phyloP scores from a whole-genome alignment of 2,329 filamentous ascomycete species.

The Xylariaceae sp. region DNA sequence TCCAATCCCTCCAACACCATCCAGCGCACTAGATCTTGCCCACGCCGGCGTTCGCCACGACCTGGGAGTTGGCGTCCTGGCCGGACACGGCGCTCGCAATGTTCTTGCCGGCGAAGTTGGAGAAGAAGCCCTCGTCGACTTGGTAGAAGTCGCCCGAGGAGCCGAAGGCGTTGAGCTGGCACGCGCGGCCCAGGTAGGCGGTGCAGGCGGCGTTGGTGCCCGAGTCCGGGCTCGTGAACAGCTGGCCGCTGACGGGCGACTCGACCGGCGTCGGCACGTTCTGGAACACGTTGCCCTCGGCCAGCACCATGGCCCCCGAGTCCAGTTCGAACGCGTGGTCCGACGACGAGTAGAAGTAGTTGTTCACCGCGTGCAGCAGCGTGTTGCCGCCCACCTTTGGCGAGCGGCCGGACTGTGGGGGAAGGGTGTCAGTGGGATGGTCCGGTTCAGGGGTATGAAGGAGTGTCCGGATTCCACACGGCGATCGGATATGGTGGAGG shows the following conservation, averaged over 20 bases:
- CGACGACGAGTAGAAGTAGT: conserved; percentile 32
- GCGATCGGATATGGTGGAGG: too few species aligned
- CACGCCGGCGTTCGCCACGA: neutral
- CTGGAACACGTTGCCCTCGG: conserved; percentile 45
- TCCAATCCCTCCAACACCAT: too few species aligned
- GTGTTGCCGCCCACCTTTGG: conserved; percentile 33
- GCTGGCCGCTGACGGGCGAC: conserved; percentile 6
- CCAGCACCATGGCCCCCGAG: conserved; percentile 32
- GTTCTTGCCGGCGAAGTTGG: conserved; percentile 44
- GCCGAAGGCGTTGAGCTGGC: conserved; percentile 42
- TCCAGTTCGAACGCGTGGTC: conserved; percentile 39
- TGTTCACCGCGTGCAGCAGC: conserved; percentile 32
- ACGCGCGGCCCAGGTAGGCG: conserved; percentile 37
- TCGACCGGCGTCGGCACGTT: conserved; percentile 11
- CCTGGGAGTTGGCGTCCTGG: neutral
- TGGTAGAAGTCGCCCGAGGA: conserved; percentile 30
- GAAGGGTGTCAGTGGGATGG: too few species aligned
- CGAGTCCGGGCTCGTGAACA: conserved; percentile 10
- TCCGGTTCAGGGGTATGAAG: too few species aligned
- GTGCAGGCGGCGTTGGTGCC: conserved; percentile 8
- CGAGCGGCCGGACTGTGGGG: conserved; percentile 31
- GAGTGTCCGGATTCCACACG: too few species aligned
- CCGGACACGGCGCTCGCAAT: conserved; percentile 28
- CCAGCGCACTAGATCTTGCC: conserved; percentile 1
- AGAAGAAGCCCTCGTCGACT: conserved; percentile 40